Percentiles rank a stretch among this genome's conserved stretches.
These are phyloP conservation scores for Debaryomyces sp. DNA, from an alignment of 1,139 yeast genomes.

Conservation along the genomic window DNA sequence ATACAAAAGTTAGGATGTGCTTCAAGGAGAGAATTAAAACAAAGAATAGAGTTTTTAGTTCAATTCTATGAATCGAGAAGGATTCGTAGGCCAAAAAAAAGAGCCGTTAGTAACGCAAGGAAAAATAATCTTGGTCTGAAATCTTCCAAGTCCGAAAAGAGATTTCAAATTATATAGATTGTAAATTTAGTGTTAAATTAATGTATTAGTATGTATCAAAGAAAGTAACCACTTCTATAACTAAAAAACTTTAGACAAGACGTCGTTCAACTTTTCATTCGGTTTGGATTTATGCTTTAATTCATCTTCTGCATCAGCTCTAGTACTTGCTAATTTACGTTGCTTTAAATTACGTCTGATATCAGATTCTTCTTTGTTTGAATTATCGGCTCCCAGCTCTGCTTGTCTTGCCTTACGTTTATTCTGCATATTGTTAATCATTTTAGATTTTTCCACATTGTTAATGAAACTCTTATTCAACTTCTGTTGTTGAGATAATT, in stretches of 20 bases:
- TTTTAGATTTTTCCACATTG: slow-evolving; percentile 86
- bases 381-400: slow-evolving; percentile 15
- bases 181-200: slow-evolving; percentile 6
- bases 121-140: slow-evolving; percentile 1
- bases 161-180: slow-evolving; percentile 5
- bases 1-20: slow-evolving; percentile 22
- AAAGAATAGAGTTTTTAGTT: slow-evolving; percentile 26
- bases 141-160: slow-evolving; percentile 2
- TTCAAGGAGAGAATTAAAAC: slow-evolving; percentile 22
- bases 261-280: slow-evolving; percentile 46
- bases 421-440: slow-evolving; percentile 67
- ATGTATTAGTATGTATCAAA: slow-evolving; percentile 3
- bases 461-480: slow-evolving; percentile 80
- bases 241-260: slow-evolving; percentile 41
- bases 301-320: slow-evolving; percentile 61
- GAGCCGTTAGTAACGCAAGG: slow-evolving; percentile 1
- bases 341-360: slow-evolving; percentile 63
- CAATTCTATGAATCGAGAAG: slow-evolving; percentile 15
- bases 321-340: slow-evolving; percentile 60
- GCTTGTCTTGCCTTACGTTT: slow-evolving; percentile 43
- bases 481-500: slow-evolving; percentile 85
- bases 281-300: slow-evolving; percentile 50
- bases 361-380: slow-evolving; percentile 27
- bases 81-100: slow-evolving; percentile 3
- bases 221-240: not conserved